Percentiles rank a stretch among this genome's conserved stretches.
These are phyloP conservation scores for Aaosphaeria arxii DNA, from an alignment of 2,329 filamentous ascomycete species.

Conservation along the genomic window DNA sequence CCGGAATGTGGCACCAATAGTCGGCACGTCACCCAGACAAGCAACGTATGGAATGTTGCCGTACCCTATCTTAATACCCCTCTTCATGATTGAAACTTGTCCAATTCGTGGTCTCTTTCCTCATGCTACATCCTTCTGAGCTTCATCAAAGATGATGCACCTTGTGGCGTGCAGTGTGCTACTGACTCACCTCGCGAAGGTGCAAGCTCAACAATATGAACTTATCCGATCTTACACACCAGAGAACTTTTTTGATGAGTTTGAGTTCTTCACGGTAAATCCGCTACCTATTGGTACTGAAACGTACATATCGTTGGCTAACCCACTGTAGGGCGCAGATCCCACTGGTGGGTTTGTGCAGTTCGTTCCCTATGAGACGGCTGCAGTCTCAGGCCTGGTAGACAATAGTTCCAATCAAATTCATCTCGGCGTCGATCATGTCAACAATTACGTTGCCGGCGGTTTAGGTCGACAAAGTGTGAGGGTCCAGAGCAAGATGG, in stretches of 20 bases:
- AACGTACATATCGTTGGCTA: background rate
- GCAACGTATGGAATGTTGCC: conserved; percentile 12
- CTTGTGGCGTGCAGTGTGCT: conserved; percentile 4
- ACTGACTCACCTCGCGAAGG: conserved; percentile 1
- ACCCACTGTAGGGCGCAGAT: conserved; percentile 9
- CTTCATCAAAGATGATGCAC: background rate
- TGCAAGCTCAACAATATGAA: conserved; percentile 13
- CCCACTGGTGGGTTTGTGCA: conserved; percentile 26
- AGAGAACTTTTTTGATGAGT: conserved; percentile 38
- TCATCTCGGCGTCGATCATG: conserved; percentile 44
- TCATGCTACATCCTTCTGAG: background rate
- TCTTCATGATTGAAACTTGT: too few relatives aligned
- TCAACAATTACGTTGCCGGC: conserved; percentile 19
- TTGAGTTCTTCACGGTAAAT: conserved; percentile 31
- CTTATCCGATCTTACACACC: conserved; percentile 20
- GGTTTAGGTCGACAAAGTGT: conserved; percentile 39
- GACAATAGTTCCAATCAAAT: conserved; percentile 17
- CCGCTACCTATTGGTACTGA: background rate
- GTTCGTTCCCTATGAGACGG: conserved; percentile 24
- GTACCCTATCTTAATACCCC: too few relatives aligned
- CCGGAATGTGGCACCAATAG: too few relatives aligned
- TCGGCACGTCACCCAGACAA: conserved; percentile 5
- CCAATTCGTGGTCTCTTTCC: background rate
- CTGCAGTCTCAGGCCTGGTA: conserved; percentile 33
- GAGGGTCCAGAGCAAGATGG: conserved; percentile 42